Evolutionary conservation across 768 basidiomycete genomes (phyloP), one percentile per base, ranked within the genome.

Genomic region (Xerocomellus amylosporus): DNA sequence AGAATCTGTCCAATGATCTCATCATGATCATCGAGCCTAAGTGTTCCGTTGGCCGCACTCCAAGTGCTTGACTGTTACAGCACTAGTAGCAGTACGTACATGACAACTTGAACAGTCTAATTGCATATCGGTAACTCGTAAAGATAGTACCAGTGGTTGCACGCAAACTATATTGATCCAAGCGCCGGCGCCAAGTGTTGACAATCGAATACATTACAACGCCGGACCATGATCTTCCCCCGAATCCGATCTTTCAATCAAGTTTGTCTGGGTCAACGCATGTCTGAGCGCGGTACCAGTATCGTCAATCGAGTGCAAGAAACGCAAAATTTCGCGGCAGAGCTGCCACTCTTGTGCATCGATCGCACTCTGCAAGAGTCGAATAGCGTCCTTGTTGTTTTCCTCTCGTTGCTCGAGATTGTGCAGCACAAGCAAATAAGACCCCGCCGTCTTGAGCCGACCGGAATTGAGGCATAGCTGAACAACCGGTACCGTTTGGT

Each of bases 371-470:
- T 80, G 81, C 47, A 99, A 74, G 22, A 99, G 76, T 36, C 91
- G 81, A 24, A 93, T 81, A 4, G 88, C 93, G 63, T 98, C 92
- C 34, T 78, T 80, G 64, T 85, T 84, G 36, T 72, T 74, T 66
- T 89, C 87, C 59, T 93, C 89, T 46, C 93, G 75, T 56, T 93
- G 91, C 65, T 98, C 95, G 49, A 98, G 80, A 61, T 90, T 94
- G 66, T 98, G 95, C 48, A 99, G 74, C 3, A 98, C 93, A 28
- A 99, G 79, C 10, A 99, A 79, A 71, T 98, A 98, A 8, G 92
- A 94, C 3, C 20, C 88, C 85, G 96, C 96, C 4, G 93, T 95
- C 65, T 89, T 88, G 59, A 97, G 76, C 6, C 86, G 82, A 30
- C 85, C 80, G 8, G 84, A 79, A 1, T 75, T 68, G 34, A 96